Evolutionary conservation across 345 rosid species (phyloP), one percentile per base, ranked within the genome.

Genomic region (Mangifera indica): DNA sequence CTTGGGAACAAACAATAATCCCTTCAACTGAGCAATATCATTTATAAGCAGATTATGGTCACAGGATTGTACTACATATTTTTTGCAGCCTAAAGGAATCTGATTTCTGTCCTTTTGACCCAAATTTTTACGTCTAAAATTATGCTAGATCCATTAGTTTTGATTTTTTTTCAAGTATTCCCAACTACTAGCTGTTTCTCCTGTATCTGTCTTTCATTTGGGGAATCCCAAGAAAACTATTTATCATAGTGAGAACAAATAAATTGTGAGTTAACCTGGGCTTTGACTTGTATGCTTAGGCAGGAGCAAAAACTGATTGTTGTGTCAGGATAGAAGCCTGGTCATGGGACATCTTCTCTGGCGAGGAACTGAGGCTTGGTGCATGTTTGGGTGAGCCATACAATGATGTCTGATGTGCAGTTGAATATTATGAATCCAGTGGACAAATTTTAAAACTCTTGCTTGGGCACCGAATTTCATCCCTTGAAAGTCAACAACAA

Each of bases 351-450:
- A 51, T 76, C 63, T 65, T 75, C 77, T 78, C 84, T 20, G 77
- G 80, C 6, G 84, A 81, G 73, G 80, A 78, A 72, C 66, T 81
- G 34, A 66, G 82, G 49, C 78, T 81, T 3, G 84, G 82, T 51
- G 78, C 84, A 0, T 78, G 80, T 76, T 69, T 81, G 70, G 82
- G 82, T 1, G 80, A 81, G 78, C 82, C 84, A 9, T 81, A 78
- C 51, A 69, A 61, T 42, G 82, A 75, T 57, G 71, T 61, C 11
- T 81, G 80, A 82, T 78, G 80, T 60, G 80, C 80, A 17, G 84
- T 78, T 49, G 82, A 81, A 56, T 78, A 78, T 49, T 81, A 72
- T 61, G 84, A 81, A 78, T 73, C 77, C 20, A 78, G 69, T 25
- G 80, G 85, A 24, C 74, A 73, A 66, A 79, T 82, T 62, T 60